Evolutionary conservation across 148 eudicot species (phyloP).

Genomic region (Rhododendron ovatum): DNA sequence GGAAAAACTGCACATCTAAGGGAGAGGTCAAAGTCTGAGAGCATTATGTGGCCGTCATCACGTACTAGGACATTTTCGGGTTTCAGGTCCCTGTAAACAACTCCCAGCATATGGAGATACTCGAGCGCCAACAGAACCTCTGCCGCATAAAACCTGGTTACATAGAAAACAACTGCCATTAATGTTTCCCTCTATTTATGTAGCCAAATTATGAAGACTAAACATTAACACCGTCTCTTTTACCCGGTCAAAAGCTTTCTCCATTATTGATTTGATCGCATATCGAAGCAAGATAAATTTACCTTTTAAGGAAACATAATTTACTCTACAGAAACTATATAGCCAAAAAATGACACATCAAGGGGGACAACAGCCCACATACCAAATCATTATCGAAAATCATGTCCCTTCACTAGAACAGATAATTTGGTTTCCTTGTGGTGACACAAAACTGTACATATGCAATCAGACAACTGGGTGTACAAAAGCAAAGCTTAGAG

Average conservation of each 20-base stretch:
- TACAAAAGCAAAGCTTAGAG: neutral
- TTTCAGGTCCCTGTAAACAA: slow-evolving; percentile 43
- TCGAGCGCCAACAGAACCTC: slow-evolving; percentile 39
- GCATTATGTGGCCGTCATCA: slow-evolving; percentile 50
- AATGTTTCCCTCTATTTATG: neutral
- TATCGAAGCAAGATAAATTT: neutral
- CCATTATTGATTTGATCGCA: neutral
- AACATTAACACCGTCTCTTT: neutral
- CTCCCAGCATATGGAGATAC: slow-evolving; percentile 50
- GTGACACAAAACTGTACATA: neutral
- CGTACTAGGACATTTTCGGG: slow-evolving; percentile 46
- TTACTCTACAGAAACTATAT: neutral
- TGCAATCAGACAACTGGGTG: neutral
- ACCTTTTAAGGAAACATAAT: neutral
- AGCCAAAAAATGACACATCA: neutral
- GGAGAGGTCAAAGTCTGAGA: slow-evolving; percentile 43
- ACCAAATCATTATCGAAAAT: neutral
- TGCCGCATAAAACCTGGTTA: slow-evolving; percentile 27
- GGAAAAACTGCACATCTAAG: slow-evolving; percentile 38
- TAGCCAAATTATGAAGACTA: neutral
- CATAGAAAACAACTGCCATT: neutral
- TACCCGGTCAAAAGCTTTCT: neutral
- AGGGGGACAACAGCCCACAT: neutral
- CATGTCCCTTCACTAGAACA: neutral
- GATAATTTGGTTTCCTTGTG: neutral